Conservation (phyloP, 2,329 filamentous ascomycete genomes). For the Ascocoryne sarcoides region DNA sequence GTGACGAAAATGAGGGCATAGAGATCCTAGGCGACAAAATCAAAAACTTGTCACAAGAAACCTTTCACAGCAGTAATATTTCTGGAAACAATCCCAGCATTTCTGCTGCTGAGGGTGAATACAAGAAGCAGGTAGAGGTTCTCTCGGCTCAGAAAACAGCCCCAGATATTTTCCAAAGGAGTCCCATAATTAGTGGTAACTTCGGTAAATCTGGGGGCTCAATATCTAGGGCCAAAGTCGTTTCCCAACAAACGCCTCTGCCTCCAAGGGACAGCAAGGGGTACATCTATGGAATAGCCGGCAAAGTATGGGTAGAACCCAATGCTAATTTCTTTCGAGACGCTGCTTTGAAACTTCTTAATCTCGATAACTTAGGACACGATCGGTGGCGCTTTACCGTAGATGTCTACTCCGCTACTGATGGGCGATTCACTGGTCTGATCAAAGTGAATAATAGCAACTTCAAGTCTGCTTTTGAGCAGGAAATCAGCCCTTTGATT, state of each 20-base stretch:
- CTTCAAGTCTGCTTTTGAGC: not conserved
- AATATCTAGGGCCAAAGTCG: not conserved
- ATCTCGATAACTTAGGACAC: not conserved
- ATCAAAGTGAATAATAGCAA: not conserved
- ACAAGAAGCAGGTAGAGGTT: not conserved
- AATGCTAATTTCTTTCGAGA: conserved; percentile 1
- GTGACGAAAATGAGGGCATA: too few species aligned
- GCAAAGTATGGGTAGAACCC: conserved; percentile 2
- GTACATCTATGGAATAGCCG: conserved; percentile 9
- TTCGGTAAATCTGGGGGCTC: not conserved
- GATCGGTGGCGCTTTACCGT: not conserved
- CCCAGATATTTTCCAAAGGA: not conserved
- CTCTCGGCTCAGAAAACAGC: not conserved
- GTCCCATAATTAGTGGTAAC: not conserved
- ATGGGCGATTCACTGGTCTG: too few species aligned
- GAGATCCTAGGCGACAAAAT: too few species aligned
- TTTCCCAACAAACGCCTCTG: not conserved
- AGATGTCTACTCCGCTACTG: not conserved
- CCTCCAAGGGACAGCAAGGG: not conserved
- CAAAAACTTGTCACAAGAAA: too few species aligned
- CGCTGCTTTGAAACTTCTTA: conserved; percentile 5
- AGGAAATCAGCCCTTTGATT: not conserved
- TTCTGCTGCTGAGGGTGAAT: not conserved
- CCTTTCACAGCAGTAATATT: too few species aligned
- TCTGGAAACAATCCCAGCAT: too few species aligned